phyloP scores from a whole-genome alignment of 78 protist species.

The Emiliania huxleyi region DNA sequence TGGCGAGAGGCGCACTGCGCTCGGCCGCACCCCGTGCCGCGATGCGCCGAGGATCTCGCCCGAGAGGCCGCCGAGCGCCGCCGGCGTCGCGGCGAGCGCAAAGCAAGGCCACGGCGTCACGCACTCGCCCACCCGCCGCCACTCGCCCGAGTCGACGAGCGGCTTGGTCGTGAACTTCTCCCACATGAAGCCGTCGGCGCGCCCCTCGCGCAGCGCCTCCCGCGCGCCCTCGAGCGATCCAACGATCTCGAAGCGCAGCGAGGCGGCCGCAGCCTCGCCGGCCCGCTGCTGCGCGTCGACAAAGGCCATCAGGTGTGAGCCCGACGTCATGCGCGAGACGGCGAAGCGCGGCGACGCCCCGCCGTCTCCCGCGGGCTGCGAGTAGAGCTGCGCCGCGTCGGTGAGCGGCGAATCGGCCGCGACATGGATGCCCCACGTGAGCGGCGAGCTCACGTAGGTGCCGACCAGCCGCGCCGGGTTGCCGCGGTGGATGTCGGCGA shows the following conservation, averaged over 20 bases:
- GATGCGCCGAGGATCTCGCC: too few relatives aligned
- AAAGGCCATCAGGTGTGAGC: conserved; percentile 1
- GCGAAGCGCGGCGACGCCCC: not conserved
- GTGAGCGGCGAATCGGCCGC: not conserved
- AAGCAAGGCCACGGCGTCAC: conserved; percentile 9
- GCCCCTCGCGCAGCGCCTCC: not conserved
- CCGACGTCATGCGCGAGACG: not conserved
- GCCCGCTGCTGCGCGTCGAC: not conserved
- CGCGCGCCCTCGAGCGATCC: not conserved
- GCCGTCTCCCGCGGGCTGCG: not conserved
- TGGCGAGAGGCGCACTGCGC: too few relatives aligned
- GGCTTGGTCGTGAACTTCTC: not conserved
- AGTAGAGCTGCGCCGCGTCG: not conserved
- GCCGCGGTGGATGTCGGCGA: not conserved
- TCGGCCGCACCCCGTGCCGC: too few relatives aligned
- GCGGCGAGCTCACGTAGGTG: not conserved
- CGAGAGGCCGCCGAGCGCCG: not conserved
- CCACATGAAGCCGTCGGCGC: conserved; percentile 11
- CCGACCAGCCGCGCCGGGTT: not conserved
- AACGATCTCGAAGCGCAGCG: not conserved
- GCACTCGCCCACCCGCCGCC: not conserved
- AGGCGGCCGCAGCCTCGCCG: not conserved
- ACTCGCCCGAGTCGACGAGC: not conserved
- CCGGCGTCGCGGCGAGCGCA: not conserved
- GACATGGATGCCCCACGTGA: not conserved